A percentile compares a stretch with the other conserved stretches of the same genome.
Evolutionary conservation across 352 stramenopile genomes (phyloP).

Genomic region (Peronospora farinosa): DNA sequence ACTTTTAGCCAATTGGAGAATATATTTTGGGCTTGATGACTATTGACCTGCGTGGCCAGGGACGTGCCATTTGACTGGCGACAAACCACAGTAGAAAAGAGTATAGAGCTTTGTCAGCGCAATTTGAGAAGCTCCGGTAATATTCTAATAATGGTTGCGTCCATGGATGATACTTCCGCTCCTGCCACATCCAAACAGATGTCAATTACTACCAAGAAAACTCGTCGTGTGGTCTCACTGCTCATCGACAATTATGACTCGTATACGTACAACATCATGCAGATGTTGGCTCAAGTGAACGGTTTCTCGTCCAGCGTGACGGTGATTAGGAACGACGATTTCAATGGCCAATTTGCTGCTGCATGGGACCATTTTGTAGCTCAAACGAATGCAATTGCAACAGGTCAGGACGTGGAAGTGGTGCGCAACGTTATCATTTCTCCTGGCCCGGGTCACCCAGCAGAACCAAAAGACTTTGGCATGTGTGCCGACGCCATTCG

Average conservation of each 20-base stretch:
- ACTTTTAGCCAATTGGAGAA: not conserved
- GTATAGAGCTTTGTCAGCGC: too few relatives aligned
- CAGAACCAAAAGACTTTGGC: slow-evolving; percentile 73
- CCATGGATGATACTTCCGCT: slow-evolving; percentile 19
- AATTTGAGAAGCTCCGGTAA: not conserved
- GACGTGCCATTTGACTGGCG: too few relatives aligned
- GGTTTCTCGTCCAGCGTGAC: slow-evolving; percentile 46
- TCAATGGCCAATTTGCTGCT: slow-evolving; percentile 52
- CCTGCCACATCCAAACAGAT: slow-evolving; percentile 1
- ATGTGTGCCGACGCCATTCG: slow-evolving; percentile 81
- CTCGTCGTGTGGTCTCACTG: slow-evolving; percentile 53
- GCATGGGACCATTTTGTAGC: slow-evolving; percentile 52
- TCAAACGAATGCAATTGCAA: slow-evolving; percentile 24
- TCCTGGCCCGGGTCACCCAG: slow-evolving; percentile 87
- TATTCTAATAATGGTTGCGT: slow-evolving; percentile 28
- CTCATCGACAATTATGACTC: slow-evolving; percentile 98
- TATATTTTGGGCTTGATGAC: too few relatives aligned
- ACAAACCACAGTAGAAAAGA: too few relatives aligned
- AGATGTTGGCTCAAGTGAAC: slow-evolving; percentile 92
- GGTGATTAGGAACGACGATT: slow-evolving; percentile 92
- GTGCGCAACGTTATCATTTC: slow-evolving; percentile 85
- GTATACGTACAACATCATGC: slow-evolving; percentile 96
- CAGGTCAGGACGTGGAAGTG: slow-evolving; percentile 14
- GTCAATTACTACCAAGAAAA: slow-evolving; percentile 9
- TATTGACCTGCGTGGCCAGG: too few relatives aligned